Conservation (phyloP, 495 filamentous ascomycete species). For the Aspergillus haitiensis region DNA sequence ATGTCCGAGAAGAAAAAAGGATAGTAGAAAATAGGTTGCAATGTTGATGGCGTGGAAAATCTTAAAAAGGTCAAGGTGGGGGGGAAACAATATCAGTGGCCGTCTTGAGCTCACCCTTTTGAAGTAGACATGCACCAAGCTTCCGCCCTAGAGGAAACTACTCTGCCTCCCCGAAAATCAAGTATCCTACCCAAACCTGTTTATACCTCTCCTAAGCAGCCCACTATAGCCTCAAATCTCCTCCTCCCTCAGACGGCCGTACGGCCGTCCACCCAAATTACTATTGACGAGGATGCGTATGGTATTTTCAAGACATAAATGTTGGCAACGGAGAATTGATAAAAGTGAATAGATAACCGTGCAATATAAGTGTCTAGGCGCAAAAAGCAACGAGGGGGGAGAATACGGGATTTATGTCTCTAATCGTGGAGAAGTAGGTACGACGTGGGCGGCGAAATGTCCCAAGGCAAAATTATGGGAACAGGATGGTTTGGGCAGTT, state of each 20-base stretch:
- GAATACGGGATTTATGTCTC: neutral
- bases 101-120: neutral
- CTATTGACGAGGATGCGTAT: conserved; percentile 25
- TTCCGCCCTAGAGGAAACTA: neutral
- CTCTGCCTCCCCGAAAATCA: neutral
- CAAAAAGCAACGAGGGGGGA: neutral
- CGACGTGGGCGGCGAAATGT: neutral
- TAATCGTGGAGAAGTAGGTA: neutral
- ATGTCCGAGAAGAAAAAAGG: conserved; percentile 38
- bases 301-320: conserved; percentile 25
- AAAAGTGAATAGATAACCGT: conserved; percentile 2
- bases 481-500: neutral
- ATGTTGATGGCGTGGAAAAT: conserved; percentile 19
- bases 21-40: conserved; percentile 1
- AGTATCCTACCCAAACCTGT: neutral
- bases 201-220: conserved; percentile 1
- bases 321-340: neutral
- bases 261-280: conserved; percentile 47
- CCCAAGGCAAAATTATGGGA: neutral
- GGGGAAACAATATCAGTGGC: conserved; percentile 6
- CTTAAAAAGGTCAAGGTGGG: conserved; percentile 13
- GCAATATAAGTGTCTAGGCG: neutral
- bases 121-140: conserved; percentile 13
- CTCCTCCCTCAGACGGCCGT: conserved; percentile 49
- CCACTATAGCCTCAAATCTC: conserved; percentile 25